A percentile compares a stretch with the other conserved stretches of the same genome.
phyloP scores from a whole-genome alignment of 192 early-diverging fungal species.

The Backusella psychrophila region DNA sequence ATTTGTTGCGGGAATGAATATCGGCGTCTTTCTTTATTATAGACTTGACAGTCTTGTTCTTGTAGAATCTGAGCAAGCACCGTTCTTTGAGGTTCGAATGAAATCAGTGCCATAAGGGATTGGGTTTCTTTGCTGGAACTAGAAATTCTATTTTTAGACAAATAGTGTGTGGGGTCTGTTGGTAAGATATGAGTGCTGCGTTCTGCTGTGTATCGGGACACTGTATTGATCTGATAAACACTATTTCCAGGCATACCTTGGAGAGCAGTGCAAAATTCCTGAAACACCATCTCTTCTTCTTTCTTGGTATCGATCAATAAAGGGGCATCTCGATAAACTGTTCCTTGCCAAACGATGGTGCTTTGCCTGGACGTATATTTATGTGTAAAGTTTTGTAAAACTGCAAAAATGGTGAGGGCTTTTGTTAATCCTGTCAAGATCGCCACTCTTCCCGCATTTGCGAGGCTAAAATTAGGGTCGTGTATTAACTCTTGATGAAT shows the following conservation, averaged over 20 bases:
- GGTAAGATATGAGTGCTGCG: background rate
- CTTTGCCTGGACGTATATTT: slow-evolving; percentile 43
- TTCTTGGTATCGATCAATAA: background rate
- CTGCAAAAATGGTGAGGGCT: slow-evolving; percentile 81
- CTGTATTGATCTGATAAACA: background rate
- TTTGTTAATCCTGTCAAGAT: slow-evolving; percentile 73
- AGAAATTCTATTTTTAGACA: background rate
- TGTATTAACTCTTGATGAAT: slow-evolving; percentile 72
- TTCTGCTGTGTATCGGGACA: background rate
- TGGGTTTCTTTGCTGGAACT: background rate
- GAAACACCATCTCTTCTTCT: background rate
- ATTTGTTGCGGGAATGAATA: background rate
- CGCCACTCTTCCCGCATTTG: slow-evolving; percentile 61
- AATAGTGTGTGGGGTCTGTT: background rate
- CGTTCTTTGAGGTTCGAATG: background rate
- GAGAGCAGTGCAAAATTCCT: background rate
- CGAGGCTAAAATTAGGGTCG: slow-evolving; percentile 61
- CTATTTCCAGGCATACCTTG: background rate
- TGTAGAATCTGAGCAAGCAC: background rate
- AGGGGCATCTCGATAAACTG: slow-evolving; percentile 50
- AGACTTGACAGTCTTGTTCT: background rate
- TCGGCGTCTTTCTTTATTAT: slow-evolving; percentile 3
- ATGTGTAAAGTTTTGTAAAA: slow-evolving; percentile 79
- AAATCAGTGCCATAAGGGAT: background rate
- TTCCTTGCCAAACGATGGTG: slow-evolving; percentile 57